Evolutionary conservation across 768 basidiomycete species (phyloP).

Genomic region (Dioszegia aurantiaca): DNA sequence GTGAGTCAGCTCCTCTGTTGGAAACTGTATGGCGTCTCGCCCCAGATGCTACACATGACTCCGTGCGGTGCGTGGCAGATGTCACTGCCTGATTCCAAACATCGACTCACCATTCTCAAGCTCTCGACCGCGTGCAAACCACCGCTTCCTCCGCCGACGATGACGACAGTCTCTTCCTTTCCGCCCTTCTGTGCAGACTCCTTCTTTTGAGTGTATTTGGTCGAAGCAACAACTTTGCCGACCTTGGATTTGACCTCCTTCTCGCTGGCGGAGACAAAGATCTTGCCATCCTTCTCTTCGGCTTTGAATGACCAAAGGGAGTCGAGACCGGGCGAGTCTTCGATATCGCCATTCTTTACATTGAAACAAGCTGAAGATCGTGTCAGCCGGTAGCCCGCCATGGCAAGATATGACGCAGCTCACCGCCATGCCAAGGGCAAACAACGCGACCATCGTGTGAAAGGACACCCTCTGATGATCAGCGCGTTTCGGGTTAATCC

Average conservation of each 20-base stretch:
- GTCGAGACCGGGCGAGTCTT: constrained; percentile 83
- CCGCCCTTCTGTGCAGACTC: constrained; percentile 48
- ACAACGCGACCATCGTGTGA: constrained; percentile 73
- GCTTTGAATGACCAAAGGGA: constrained; percentile 76
- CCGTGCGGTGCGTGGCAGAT: no score
- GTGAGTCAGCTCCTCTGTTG: constrained; percentile 8
- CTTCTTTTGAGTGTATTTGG: constrained; percentile 18
- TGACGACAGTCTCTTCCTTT: constrained; percentile 61
- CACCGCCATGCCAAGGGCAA: constrained; percentile 88
- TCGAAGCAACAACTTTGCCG: constrained; percentile 59
- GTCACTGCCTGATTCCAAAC: no score
- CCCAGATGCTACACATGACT: no score
- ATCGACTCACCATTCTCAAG: constrained; percentile 70
- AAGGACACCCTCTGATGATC: constrained; percentile 68
- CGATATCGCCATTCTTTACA: constrained; percentile 61
- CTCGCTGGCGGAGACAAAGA: constrained; percentile 70
- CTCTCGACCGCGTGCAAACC: constrained; percentile 74
- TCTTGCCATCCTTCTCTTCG: constrained; percentile 64
- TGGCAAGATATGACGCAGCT: constrained; percentile 10
- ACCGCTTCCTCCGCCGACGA: constrained; percentile 83
- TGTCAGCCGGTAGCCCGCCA: constrained; percentile 4
- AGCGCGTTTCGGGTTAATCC: constrained; percentile 54
- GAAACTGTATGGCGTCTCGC: no score
- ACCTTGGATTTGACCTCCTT: constrained; percentile 67
- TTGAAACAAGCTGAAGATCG: constrained; percentile 78